Percentiles rank a stretch among this genome's conserved stretches.
phyloP scores from a whole-genome alignment of 345 rosid species.

The Pugionium cornutum region DNA sequence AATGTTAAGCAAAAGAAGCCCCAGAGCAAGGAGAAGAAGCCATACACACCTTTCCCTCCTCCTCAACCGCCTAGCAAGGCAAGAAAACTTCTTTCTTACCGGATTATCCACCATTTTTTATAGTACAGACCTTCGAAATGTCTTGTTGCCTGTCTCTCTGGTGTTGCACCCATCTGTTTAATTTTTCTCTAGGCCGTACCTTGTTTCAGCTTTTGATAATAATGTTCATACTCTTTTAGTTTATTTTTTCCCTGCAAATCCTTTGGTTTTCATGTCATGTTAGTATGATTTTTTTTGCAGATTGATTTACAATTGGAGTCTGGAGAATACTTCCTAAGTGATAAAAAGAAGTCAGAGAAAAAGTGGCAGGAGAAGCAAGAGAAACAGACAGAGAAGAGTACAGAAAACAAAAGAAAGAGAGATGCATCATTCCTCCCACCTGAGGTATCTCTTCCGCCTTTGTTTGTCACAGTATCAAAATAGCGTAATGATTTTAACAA shows the following conservation, averaged over 20 bases:
- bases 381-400: too few relatives aligned
- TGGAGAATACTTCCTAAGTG: too few relatives aligned
- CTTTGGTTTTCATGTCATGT: too few relatives aligned
- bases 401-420: too few relatives aligned
- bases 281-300: constrained; percentile 42
- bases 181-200: too few relatives aligned
- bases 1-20: too few relatives aligned
- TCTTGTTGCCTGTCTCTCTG: too few relatives aligned
- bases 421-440: constrained; percentile 67
- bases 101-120: not conserved
- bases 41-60: too few relatives aligned
- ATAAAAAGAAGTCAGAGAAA: too few relatives aligned
- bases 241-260: not conserved
- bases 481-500: not conserved
- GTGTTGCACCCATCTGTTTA: too few relatives aligned
- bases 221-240: constrained; percentile 7
- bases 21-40: too few relatives aligned
- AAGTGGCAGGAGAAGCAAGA: too few relatives aligned
- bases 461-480: constrained; percentile 1
- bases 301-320: constrained; percentile 51
- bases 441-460: constrained; percentile 50
- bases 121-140: not conserved
- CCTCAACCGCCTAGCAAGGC: constrained; percentile 48
- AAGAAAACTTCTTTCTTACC: constrained; percentile 27
- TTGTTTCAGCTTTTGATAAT: constrained; percentile 15